Evolutionary conservation across 192 early-diverging fungal species (phyloP).

Genomic region (Gigaspora rosea): DNA sequence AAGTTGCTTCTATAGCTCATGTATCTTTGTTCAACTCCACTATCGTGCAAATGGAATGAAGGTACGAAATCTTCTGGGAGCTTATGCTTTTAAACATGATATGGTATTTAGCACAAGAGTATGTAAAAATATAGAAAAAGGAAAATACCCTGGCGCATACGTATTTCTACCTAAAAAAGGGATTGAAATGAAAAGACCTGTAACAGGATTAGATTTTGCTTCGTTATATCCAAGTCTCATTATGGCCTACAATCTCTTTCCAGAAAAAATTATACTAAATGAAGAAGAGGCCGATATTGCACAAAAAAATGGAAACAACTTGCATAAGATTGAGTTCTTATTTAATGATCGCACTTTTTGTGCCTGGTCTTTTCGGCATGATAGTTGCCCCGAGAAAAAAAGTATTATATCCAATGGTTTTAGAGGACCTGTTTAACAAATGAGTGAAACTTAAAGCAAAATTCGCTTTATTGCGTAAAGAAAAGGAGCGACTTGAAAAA

Average conservation of each 20-base stretch:
- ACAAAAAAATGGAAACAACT: neutral
- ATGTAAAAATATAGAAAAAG: neutral
- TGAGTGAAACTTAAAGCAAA: no score
- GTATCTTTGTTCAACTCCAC: conserved; percentile 1
- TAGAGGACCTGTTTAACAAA: neutral
- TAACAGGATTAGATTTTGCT: conserved; percentile 21
- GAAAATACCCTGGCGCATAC: neutral
- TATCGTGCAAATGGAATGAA: conserved; percentile 6
- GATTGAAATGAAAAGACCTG: neutral
- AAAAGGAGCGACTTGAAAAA: no score
- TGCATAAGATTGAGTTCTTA: neutral
- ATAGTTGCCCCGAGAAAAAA: neutral
- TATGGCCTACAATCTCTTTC: conserved; percentile 11
- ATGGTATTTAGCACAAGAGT: neutral
- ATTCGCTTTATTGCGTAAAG: no score
- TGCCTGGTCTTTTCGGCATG: neutral
- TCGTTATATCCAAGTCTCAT: conserved; percentile 21
- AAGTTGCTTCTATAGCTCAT: neutral
- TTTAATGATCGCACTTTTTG: neutral
- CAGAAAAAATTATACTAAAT: conserved; percentile 12
- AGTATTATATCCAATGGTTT: neutral
- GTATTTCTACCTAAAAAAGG: conserved; percentile 4
- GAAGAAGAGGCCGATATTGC: neutral
- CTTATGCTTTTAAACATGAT: neutral
- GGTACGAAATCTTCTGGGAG: conserved; percentile 8